Percentiles rank a stretch among this genome's conserved stretches.
phyloP scores from a whole-genome alignment of 2,329 filamentous ascomycete genomes.

The Coniochaeta sp. region DNA sequence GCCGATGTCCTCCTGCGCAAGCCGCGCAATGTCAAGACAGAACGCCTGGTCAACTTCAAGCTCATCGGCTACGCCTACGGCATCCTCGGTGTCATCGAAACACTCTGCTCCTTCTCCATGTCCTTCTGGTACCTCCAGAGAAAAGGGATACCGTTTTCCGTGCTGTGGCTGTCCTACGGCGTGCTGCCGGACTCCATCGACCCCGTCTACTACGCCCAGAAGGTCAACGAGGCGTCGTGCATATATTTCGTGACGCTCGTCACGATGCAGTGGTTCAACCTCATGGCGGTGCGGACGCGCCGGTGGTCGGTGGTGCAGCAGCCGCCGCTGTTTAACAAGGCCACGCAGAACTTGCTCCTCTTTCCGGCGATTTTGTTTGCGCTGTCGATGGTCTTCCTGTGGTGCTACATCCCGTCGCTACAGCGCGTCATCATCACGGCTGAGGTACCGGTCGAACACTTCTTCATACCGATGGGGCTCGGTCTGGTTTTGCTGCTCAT shows the following conservation, averaged over 20 bases:
- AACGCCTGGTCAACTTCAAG: constrained; percentile 66
- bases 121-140: constrained; percentile 59
- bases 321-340: constrained; percentile 57
- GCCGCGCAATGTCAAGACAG: constrained; percentile 61
- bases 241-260: constrained; percentile 79
- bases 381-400: constrained; percentile 62
- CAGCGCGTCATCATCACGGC: constrained; percentile 55
- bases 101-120: constrained; percentile 54
- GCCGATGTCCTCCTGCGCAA: constrained; percentile 64
- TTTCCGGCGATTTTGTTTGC: constrained; percentile 66
- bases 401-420: constrained; percentile 60
- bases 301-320: constrained; percentile 65
- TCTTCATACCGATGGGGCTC: constrained; percentile 70
- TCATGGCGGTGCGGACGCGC: constrained; percentile 62
- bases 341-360: constrained; percentile 60
- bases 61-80: constrained; percentile 68
- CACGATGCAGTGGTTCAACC: constrained; percentile 75
- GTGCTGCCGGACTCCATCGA: constrained; percentile 40
- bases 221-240: constrained; percentile 59
- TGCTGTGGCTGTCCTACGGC: constrained; percentile 64
- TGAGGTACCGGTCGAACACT: constrained; percentile 62
- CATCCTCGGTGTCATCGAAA: constrained; percentile 60
- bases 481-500: constrained; percentile 56
- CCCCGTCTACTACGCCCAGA: constrained; percentile 43
- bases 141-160: constrained; percentile 56